Evolutionary conservation across 495 filamentous ascomycete species (phyloP), one percentile per base, ranked within the genome.

Genomic region (Chlorociboria aeruginascens): DNA sequence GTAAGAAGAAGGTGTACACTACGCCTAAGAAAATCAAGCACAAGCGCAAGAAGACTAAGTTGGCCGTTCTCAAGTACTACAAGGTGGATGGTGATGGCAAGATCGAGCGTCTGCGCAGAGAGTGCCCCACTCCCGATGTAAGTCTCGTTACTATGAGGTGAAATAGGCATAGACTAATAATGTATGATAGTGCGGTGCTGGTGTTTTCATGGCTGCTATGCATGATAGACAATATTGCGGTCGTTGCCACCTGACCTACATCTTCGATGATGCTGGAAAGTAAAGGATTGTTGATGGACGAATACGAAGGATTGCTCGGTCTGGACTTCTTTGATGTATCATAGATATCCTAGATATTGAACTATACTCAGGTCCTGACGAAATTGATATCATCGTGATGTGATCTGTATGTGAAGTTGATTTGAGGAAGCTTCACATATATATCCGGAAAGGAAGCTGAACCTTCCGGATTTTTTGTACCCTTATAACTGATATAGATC

Each of bases 11-110:
- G 88, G 92, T 98, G 50, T 98, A 98, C 81, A 96, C 86, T 64
- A 98, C 93, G 60, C 92, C 92, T 66, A 98, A 98, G 89, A 98
- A 98, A 85, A 98, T 98, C 84, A 98, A 98, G 89, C 92, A 98
- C 77, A 98, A 97, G 86, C 82, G 89, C 75, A 97, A 96, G 85
- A 81, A 81, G 89, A 95, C 85, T 78, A 98, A 98, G 82, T 78
- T 98, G 63, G 93, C 92, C 58, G 88, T 98, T 61, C 89, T 98
- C 64, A 98, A 98, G 83, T 98, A 96, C 86, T 98, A 97, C 85
- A 98, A 98, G 82, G 92, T 98, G 59, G 93, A 97, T 67, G 83
- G 82, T 61, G 92, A 98, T 68, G 92, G 92, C 69, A 98, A 97
- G 85, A 97, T 98, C 62, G 92, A 98, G 86, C 93, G 93, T 71